Conservation (phyloP, 257 asterid species). For the Solanum phureja region DNA sequence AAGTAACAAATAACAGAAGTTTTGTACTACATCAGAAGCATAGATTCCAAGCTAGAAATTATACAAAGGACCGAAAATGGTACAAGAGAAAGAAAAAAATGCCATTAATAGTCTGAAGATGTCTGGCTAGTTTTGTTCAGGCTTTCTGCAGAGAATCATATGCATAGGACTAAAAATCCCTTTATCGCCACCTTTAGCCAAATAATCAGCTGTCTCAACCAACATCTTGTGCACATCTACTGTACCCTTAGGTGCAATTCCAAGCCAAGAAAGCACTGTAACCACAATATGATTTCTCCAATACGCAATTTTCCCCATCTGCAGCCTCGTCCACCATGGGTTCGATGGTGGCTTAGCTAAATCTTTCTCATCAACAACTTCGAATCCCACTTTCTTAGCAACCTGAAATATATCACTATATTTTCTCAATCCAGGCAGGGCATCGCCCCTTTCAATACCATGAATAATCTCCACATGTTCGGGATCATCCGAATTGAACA, state of each 20-base stretch:
- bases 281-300: conserved; percentile 72
- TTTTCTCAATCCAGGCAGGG: conserved; percentile 54
- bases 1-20: background rate
- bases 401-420: conserved; percentile 39
- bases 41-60: background rate
- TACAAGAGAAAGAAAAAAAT: background rate
- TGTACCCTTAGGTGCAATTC: conserved; percentile 66
- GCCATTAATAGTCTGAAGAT: conserved; percentile 2
- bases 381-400: conserved; percentile 56
- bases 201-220: conserved; percentile 62
- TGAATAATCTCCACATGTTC: conserved; percentile 70
- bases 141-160: conserved; percentile 78
- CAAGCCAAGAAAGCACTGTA: conserved; percentile 49
- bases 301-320: conserved; percentile 67
- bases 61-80: background rate
- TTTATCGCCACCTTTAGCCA: conserved; percentile 62
- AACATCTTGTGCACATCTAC: conserved; percentile 84
- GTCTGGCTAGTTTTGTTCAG: conserved; percentile 21
- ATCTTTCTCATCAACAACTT: conserved; percentile 52
- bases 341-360: conserved; percentile 56
- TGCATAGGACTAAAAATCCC: conserved; percentile 79
- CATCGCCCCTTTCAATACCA: conserved; percentile 73
- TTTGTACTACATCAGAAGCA: background rate
- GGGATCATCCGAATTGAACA: conserved; percentile 32
- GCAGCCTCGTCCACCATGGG: conserved; percentile 79